Conservation (phyloP, 768 basidiomycete genomes). For the Hemileccinum rubropunctum region DNA sequence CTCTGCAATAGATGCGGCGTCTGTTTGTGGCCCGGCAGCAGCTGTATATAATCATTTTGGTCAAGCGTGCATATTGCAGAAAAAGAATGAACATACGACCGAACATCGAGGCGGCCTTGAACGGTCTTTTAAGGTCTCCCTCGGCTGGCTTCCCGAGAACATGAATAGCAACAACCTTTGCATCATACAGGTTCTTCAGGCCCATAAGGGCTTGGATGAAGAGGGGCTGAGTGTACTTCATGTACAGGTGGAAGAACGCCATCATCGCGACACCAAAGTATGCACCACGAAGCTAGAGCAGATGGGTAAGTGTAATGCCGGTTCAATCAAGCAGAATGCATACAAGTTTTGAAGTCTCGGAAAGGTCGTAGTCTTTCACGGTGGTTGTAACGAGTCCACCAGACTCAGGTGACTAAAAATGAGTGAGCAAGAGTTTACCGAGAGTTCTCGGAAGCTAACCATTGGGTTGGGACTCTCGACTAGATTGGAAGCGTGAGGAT, state of each 20-base stretch:
- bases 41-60: conserved; percentile 28
- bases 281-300: conserved; percentile 53
- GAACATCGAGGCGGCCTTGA: conserved; percentile 74
- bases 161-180: conserved; percentile 81
- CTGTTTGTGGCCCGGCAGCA: conserved; percentile 73
- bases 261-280: conserved; percentile 84
- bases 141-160: conserved; percentile 74
- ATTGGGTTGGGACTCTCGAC: conserved; percentile 77
- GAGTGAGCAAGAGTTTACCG: neutral
- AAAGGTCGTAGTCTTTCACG: conserved; percentile 88
- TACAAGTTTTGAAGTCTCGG: conserved; percentile 80
- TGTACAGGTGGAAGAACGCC: conserved; percentile 89
- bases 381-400: conserved; percentile 87
- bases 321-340: conserved; percentile 32
- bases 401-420: conserved; percentile 53
- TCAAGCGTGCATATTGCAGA: neutral
- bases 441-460: conserved; percentile 41
- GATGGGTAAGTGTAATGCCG: neutral
- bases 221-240: conserved; percentile 94
- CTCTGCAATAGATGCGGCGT: conserved; percentile 81
- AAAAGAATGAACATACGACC: conserved; percentile 46
- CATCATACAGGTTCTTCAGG: conserved; percentile 86
- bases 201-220: conserved; percentile 96
- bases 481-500: conserved; percentile 25
- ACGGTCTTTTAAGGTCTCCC: conserved; percentile 88